Conservation (phyloP, 805 yeast species). For the Kazachstania africana region DNA sequence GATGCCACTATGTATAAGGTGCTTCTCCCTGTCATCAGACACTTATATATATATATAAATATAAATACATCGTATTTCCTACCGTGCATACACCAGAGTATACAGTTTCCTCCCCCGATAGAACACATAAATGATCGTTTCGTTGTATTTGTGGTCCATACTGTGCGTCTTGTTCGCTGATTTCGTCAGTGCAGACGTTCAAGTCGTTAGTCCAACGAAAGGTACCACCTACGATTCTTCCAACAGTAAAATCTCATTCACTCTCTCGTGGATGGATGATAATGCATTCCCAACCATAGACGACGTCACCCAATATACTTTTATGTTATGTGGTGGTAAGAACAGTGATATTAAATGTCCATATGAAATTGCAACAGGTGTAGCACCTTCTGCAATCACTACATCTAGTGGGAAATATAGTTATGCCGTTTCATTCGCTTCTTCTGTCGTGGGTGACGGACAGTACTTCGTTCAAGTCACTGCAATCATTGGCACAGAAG, state of each 20-base stretch:
- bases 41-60: no score
- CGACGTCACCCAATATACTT: constrained; percentile 34
- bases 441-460: constrained; percentile 48
- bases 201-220: constrained; percentile 15
- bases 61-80: no score
- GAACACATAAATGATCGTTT: no score
- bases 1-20: no score
- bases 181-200: constrained; percentile 16
- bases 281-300: constrained; percentile 36
- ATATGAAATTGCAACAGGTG: constrained; percentile 18
- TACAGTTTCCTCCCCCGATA: no score
- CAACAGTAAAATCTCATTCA: constrained; percentile 20
- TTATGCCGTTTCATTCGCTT: constrained; percentile 33
- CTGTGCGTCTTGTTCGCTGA: background rate
- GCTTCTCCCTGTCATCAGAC: no score
- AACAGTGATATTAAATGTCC: constrained; percentile 36
- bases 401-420: constrained; percentile 16
- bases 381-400: constrained; percentile 23
- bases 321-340: constrained; percentile 61
- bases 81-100: no score
- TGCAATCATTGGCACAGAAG: constrained; percentile 27
- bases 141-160: no score
- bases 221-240: constrained; percentile 14
- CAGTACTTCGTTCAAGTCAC: constrained; percentile 60
- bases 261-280: constrained; percentile 45